Evolutionary conservation across 805 yeast genomes (phyloP), one percentile per base, ranked within the genome.

Genomic region (Candida oleophila): DNA sequence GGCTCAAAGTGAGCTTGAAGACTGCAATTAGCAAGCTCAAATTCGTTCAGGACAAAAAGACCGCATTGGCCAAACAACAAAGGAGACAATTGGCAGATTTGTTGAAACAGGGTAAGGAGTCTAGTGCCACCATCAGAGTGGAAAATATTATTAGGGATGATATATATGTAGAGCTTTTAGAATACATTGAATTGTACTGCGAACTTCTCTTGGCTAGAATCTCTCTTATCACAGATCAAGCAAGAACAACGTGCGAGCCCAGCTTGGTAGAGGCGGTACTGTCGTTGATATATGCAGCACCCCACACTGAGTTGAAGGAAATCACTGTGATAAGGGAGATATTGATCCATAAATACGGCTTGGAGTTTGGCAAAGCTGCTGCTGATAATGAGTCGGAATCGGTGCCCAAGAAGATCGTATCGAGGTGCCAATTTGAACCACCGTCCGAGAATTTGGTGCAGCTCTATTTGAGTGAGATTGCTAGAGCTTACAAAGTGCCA

Each of bases 61-160:
- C 79, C 2, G 92, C 95, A 0, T 56, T 85, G 16, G 82, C 90
- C 16, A 87, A 87, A 61, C 89, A 85, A 56, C 86, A 81, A 53
- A 70, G 95, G 42, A 69, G 91, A 49, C 71, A 68, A 58, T 70
- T 83, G 62, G 95, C 96, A 2, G 90, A 86, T 41, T 68, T 89
- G 9, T 68, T 89, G 43, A 71, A 76, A 7, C 74, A 71, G 38
- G 89, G 89, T 4, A 89, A 87, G 58, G 91, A 88, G 51, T 83
- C 85, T 43, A 87, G 90, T 55, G 96, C 96, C 9, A 77, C 78
- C 46, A 89, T 89, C 47, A 67, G 96, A 42, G 92, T 88, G 2
- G 97, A 89, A 61, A 86, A 87, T 55, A 80, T 89, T 47, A 87
- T 90, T 28, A 76, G 91, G 32, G 92, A 88, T 54, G 97, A 89